phyloP scores from a whole-genome alignment of 768 basidiomycete species.

The Megacollybia marginata region DNA sequence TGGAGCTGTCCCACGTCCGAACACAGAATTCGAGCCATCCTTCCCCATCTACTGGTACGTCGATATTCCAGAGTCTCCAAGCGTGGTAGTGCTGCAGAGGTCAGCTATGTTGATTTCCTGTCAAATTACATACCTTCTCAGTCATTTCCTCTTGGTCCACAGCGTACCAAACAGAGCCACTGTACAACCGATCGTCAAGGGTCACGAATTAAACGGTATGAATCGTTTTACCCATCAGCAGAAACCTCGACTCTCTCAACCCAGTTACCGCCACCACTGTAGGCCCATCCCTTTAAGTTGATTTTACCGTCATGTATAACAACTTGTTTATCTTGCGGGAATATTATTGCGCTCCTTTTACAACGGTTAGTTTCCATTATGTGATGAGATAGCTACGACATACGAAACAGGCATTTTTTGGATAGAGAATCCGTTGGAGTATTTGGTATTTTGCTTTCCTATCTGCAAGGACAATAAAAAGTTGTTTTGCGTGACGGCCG shows the following conservation, averaged over 20 bases:
- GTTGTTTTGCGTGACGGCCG: neutral
- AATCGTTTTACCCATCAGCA: conserved; percentile 30
- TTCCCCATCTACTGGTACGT: conserved; percentile 44
- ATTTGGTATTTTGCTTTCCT: conserved; percentile 45
- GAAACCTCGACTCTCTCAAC: conserved; percentile 49
- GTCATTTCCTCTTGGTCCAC: conserved; percentile 40
- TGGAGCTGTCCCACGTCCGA: conserved; percentile 50
- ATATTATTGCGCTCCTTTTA: conserved; percentile 42
- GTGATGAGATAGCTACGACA: conserved; percentile 12
- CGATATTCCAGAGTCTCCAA: conserved; percentile 48
- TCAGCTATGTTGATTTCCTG: neutral
- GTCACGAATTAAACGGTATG: neutral
- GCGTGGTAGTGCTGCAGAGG: conserved; percentile 40
- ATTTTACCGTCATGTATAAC: conserved; percentile 42
- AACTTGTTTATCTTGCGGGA: conserved; percentile 34
- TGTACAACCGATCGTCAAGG: neutral
- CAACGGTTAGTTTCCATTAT: neutral
- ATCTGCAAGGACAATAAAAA: conserved; percentile 18
- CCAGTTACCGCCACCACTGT: conserved; percentile 45
- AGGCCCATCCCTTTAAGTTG: conserved; percentile 35
- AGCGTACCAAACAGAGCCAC: conserved; percentile 44
- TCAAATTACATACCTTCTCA: conserved; percentile 28
- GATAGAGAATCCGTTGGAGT: conserved; percentile 50
- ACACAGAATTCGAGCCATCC: conserved; percentile 52
- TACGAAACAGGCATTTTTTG: conserved; percentile 54